A percentile compares a stretch with the other conserved stretches of the same genome.
phyloP scores from a whole-genome alignment of 139 green algal genomes.

The Chlamydomonas sp. region DNA sequence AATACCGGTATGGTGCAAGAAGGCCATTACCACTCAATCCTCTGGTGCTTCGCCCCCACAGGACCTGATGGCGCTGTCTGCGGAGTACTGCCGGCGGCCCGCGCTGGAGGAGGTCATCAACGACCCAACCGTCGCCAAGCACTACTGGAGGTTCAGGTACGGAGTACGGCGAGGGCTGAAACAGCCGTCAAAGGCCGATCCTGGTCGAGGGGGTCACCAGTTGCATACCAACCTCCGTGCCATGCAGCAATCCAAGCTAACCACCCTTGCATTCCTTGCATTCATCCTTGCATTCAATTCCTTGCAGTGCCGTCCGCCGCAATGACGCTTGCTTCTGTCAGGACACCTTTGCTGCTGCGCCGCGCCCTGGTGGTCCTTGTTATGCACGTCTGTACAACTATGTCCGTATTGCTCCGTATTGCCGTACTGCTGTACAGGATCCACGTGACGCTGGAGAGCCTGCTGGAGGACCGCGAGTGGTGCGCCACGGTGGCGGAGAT shows the following conservation, averaged over 20 bases:
- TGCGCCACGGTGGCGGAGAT: conserved; percentile 27
- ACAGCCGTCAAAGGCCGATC: not conserved
- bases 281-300: not conserved
- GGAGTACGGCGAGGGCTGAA: not conserved
- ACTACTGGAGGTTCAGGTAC: conserved; percentile 92
- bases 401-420: not conserved
- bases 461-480: conserved; percentile 55
- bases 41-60: conserved; percentile 47
- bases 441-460: conserved; percentile 69
- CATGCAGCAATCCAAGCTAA: not conserved
- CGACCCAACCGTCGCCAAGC: conserved; percentile 91
- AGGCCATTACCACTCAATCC: not conserved
- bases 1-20: not conserved
- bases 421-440: conserved; percentile 38
- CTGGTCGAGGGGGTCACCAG: not conserved
- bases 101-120: conserved; percentile 95
- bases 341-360: not conserved
- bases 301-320: not conserved
- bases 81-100: conserved; percentile 51
- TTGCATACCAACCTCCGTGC: not conserved
- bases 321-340: not conserved
- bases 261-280: not conserved
- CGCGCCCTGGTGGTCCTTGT: not conserved
- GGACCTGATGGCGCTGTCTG: conserved; percentile 70
- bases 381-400: not conserved